A percentile compares a stretch with the other conserved stretches of the same genome.
Evolutionary conservation across 1,284 basidiomycete genomes (phyloP).

Genomic region (Sutorius eximius): DNA sequence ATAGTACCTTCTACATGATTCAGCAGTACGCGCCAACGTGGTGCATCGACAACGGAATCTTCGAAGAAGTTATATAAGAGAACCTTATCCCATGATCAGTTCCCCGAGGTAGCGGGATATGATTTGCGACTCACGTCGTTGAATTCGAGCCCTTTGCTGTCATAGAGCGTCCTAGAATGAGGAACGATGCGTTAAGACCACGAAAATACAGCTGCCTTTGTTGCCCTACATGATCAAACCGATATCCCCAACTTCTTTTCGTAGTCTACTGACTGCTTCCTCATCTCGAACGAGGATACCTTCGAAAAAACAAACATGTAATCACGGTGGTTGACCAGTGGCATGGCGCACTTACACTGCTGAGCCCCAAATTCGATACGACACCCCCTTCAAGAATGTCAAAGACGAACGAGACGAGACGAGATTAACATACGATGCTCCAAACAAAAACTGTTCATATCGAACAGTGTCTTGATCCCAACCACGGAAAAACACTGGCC

Average conservation of each 20-base stretch:
- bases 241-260: conserved; percentile 56
- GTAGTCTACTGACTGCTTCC: conserved; percentile 47
- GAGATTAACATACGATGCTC: conserved; percentile 39
- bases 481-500: conserved; percentile 59
- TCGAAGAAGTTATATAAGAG: conserved; percentile 71
- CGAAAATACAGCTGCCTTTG: background rate
- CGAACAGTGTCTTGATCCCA: conserved; percentile 52
- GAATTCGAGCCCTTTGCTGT: conserved; percentile 75
- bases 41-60: conserved; percentile 51
- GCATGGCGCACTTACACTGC: conserved; percentile 49
- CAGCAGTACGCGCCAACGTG: conserved; percentile 64
- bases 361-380: conserved; percentile 66
- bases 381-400: conserved; percentile 38
- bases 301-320: conserved; percentile 23
- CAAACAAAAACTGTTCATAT: conserved; percentile 61
- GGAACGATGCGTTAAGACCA: background rate
- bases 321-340: background rate
- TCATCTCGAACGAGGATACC: conserved; percentile 72
- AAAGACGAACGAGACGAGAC: background rate
- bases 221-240: conserved; percentile 58
- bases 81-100: conserved; percentile 44
- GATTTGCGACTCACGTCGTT: conserved; percentile 50
- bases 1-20: conserved; percentile 37
- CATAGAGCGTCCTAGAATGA: conserved; percentile 59
- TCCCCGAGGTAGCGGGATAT: background rate